phyloP scores from a whole-genome alignment of 148 eudicot genomes.

The Fagopyrum tataricum region DNA sequence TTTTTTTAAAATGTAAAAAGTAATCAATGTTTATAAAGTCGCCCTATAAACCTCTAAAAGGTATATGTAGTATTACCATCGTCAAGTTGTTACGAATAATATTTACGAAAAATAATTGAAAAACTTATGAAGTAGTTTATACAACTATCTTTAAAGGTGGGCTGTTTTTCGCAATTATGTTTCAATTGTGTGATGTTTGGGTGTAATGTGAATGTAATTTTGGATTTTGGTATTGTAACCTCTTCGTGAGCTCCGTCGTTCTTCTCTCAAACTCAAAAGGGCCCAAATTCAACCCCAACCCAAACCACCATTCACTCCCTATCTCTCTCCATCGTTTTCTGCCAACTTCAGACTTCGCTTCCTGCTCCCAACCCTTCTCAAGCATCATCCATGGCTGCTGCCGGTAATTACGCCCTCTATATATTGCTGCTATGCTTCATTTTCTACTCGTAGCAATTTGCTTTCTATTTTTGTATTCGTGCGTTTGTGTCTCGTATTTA shows the following conservation, averaged over 20 bases:
- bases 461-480: background rate
- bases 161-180: background rate
- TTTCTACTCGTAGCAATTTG: background rate
- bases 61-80: no score
- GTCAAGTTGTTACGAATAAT: no score
- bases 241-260: constrained; percentile 10
- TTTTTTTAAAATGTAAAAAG: no score
- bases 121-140: no score
- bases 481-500: background rate
- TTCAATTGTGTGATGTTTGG: no score
- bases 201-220: background rate
- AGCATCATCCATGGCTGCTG: background rate
- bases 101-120: no score
- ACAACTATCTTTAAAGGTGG: background rate
- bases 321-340: constrained; percentile 8
- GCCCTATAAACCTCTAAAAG: no score
- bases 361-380: background rate
- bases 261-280: background rate
- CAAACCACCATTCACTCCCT: background rate
- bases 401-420: background rate
- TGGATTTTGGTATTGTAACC: background rate
- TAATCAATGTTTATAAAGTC: no score
- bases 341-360: background rate
- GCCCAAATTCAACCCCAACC: constrained; percentile 6
- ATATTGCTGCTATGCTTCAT: background rate